phyloP scores from a whole-genome alignment of 1,284 basidiomycete genomes.

The Ceratobasidium papillatum region DNA sequence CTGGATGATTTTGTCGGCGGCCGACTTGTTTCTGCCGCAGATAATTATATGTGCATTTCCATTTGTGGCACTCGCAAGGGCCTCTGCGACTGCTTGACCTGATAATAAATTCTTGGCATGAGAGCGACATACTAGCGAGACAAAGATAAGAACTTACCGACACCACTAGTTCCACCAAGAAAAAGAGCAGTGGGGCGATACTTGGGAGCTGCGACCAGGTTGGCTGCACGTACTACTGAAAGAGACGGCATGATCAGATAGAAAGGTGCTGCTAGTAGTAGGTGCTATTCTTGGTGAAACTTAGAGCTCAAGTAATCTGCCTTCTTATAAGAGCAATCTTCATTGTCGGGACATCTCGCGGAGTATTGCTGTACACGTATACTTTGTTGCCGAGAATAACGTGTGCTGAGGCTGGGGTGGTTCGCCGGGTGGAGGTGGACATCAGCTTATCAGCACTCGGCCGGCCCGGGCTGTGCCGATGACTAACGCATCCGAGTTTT shows the following conservation, averaged over 20 bases:
- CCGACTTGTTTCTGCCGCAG: slow-evolving; percentile 56
- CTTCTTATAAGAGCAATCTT: too few species aligned
- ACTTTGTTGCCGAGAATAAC: too few species aligned
- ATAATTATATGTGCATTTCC: slow-evolving; percentile 59
- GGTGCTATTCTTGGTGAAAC: neutral
- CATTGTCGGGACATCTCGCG: too few species aligned
- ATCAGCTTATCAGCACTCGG: too few species aligned
- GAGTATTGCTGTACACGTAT: too few species aligned
- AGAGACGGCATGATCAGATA: slow-evolving; percentile 49
- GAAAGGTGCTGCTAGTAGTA: neutral
- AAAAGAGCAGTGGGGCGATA: slow-evolving; percentile 57
- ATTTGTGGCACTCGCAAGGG: slow-evolving; percentile 27
- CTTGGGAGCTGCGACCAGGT: slow-evolving; percentile 50
- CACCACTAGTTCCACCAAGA: slow-evolving; percentile 60
- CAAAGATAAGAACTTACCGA: slow-evolving; percentile 49
- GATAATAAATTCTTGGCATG: neutral
- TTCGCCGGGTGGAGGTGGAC: too few species aligned
- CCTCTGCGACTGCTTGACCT: slow-evolving; percentile 21
- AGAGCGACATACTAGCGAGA: neutral
- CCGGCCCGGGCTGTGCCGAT: too few species aligned
- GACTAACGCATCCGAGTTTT: too few species aligned
- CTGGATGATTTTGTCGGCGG: slow-evolving; percentile 52
- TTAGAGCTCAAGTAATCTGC: neutral
- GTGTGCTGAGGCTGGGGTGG: too few species aligned
- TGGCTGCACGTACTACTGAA: slow-evolving; percentile 51